Evolutionary conservation across 768 basidiomycete genomes (phyloP), one percentile per base, ranked within the genome.

Genomic region (Pleurotus cornucopiae): DNA sequence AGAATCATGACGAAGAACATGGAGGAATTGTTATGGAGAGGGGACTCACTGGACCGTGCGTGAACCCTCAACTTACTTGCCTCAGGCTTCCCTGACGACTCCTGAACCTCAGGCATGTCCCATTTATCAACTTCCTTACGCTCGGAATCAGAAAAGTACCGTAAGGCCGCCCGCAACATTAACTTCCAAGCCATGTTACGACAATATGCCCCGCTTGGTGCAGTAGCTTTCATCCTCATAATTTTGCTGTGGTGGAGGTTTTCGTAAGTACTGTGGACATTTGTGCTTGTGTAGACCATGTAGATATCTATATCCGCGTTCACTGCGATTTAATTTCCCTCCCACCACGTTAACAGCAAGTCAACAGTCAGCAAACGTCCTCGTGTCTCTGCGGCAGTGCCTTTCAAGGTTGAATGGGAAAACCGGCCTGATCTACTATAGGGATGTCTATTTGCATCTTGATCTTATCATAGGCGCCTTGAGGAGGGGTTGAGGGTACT

Each of bases 1-100:
- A 79, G 93, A 61, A 98, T 99, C 71, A 98, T 99, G 97, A 98
- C 97, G 6, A 98, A 99, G 77, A 98, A 99, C 67, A 99, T 99
- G 96, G 97, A 99, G 72, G 97, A 99, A 71, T 75, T 99, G 51
- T 73, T 99, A 48, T 98, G 96, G 97, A 79, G 97, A 69, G 97
- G 97, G 23, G 97, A 99, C 69, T 96, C 93, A 26, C 79, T 99
- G 57, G 97, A 99, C 71, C 80, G 97, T 96, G 66, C 63, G 90
- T 75, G 46, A 40, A 38, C 40, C 60, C n/a, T 11, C 13, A 26
- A 49, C 3, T 9, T 9, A 34, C 30, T 11, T 34, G 30, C 30
- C 30, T 4, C 30, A 34, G 9, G 2, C 30, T 34, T 34, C 30
- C 30, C 30, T 34, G 30, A 34, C 30, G 30, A 11, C 11, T 34